These are phyloP conservation scores for Arabidopsis suecica DNA, from an alignment of 345 rosid genomes.

Conservation along the genomic window DNA sequence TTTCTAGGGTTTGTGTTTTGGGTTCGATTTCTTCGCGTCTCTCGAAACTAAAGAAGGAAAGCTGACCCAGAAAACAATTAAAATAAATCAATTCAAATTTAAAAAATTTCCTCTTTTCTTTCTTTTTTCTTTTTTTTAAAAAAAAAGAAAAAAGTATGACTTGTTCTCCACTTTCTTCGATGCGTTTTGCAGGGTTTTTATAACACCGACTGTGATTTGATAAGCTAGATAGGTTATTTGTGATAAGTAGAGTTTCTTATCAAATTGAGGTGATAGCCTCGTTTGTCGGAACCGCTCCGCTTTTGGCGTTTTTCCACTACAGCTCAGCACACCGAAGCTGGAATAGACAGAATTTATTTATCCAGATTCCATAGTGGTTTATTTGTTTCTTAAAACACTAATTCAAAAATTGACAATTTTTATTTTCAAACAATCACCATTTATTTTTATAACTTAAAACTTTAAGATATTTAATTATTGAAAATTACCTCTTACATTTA, in stretches of 20 bases:
- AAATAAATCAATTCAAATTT: slow-evolving; percentile 2
- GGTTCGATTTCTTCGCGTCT: slow-evolving; percentile 33
- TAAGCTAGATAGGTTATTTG: fast-evolving
- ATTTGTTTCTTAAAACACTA: not conserved
- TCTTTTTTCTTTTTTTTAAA: not conserved
- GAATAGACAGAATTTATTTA: slow-evolving; percentile 1
- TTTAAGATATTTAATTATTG: not conserved
- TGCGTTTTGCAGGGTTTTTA: slow-evolving; percentile 44
- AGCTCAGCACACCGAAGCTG: slow-evolving; percentile 20
- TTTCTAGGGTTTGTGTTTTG: slow-evolving; percentile 39
- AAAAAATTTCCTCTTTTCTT: not conserved
- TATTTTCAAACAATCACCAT: not conserved
- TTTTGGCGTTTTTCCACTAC: slow-evolving; percentile 21
- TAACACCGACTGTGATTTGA: slow-evolving; percentile 39
- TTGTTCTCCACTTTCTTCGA: slow-evolving; percentile 44
- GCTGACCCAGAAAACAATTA: slow-evolving; percentile 18
- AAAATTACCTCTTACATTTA: not conserved
- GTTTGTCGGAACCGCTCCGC: slow-evolving; percentile 27
- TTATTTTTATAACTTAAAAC: not conserved
- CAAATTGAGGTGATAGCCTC: slow-evolving; percentile 30
- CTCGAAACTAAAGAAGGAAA: slow-evolving; percentile 23
- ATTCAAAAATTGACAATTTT: not conserved
- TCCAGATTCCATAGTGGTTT: not conserved
- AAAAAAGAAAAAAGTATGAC: slow-evolving; percentile 32
- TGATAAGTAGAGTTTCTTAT: fast-evolving